Evolutionary conservation across 768 basidiomycete species (phyloP).

Genomic region (Kwoniella bestiolae): DNA sequence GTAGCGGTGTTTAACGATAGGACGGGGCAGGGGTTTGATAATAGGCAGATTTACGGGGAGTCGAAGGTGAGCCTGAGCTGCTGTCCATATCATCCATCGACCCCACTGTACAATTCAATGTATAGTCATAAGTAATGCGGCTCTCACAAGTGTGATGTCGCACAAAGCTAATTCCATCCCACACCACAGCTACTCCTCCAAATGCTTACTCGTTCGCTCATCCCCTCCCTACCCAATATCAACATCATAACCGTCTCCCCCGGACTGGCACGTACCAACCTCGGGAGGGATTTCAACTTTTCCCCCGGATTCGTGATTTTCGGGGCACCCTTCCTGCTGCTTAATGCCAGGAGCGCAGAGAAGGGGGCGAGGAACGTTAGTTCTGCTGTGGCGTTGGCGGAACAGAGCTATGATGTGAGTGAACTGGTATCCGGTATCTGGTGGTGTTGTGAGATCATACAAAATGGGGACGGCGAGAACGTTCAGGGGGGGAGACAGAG

Average conservation of each 20-base stretch:
- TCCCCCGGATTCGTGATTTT: constrained; percentile 2
- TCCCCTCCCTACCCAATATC: constrained; percentile 8
- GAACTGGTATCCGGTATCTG: too few species aligned
- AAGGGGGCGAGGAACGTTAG: constrained; percentile 22
- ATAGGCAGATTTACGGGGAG: constrained; percentile 17
- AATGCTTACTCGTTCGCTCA: constrained; percentile 19
- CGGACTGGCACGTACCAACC: constrained; percentile 13
- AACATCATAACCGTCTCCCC: constrained; percentile 21
- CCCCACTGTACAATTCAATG: too few species aligned
- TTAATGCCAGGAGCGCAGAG: constrained; percentile 14
- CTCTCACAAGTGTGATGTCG: too few species aligned
- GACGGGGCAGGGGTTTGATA: constrained; percentile 3
- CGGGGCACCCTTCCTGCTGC: not conserved
- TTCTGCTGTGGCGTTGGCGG: constrained; percentile 12
- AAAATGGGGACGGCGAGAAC: too few species aligned
- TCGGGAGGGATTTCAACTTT: constrained; percentile 20
- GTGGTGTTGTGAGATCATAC: too few species aligned
- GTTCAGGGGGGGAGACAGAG: too few species aligned
- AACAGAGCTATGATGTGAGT: constrained; percentile 25
- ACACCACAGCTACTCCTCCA: constrained; percentile 26
- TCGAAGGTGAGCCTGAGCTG: constrained; percentile 23
- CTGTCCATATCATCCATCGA: too few species aligned
- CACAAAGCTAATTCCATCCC: too few species aligned
- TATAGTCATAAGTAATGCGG: too few species aligned
- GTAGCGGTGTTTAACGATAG: constrained; percentile 20